Base-by-base conservation (phyloP, 1,139 yeast species). In the Candida sojae region DNA sequence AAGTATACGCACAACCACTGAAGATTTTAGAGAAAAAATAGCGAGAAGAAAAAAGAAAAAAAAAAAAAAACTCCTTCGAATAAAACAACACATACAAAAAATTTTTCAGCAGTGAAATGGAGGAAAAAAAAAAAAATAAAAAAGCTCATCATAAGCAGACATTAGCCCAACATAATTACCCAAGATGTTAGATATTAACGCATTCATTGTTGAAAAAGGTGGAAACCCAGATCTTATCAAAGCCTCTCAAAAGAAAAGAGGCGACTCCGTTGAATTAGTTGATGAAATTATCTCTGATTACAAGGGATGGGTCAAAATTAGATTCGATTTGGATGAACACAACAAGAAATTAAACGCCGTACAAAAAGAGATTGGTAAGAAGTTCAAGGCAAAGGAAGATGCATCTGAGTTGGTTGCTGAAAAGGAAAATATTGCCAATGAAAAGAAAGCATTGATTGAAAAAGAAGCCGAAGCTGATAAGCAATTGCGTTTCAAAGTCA, bases 351-450 rank as follows among this genome's bases (percentile, higher is more conserved):
- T 86, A 67, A 93, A 93, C 77, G 83, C 85, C 62, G 74, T 89
- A 52, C 99, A 93, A 71, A 93, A 92, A 77, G 95, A 84, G 58
- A 91, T 93, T 64, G 99, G 97, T 46, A 76, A 81, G 63, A 91
- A 88, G 71, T 92, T 82, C 80, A 93, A 93, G 79, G 88, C 88
- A 62, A 93, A 93, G 76, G 97, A 91, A 72, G 98, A 93, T 66
- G 96, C 99, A 34, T 67, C 81, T 47, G 97, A 86, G 56, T 79
- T 93, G 50, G 73, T 93, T 59, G 84, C 84, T 60, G 77, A 89
- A 67, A 93, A 93, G 74, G 96, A 90, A 49, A 78, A 76, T 56
- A 69, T 92, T 48, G 83, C 81, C 39, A 80, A 76, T 46, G 81
- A 85, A 63, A 93, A 92, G 78, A 84, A 84, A 64, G 77, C 69